phyloP scores from a whole-genome alignment of 1,284 basidiomycete genomes.

The Sutorius eximius region DNA sequence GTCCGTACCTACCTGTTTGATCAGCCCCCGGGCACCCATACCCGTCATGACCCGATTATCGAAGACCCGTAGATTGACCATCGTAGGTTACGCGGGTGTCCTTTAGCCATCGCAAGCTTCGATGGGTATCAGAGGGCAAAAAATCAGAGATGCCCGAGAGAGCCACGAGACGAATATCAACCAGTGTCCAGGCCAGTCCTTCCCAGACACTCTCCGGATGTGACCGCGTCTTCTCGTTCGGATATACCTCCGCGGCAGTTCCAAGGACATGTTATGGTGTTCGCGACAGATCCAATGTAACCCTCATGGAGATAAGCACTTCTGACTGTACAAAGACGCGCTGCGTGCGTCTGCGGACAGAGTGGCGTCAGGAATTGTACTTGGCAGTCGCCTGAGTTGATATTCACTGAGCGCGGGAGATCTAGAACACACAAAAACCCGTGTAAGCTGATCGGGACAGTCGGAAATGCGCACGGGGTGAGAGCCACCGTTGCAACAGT shows the following conservation, averaged over 20 bases:
- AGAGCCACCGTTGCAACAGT: not conserved
- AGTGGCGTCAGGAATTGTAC: not conserved
- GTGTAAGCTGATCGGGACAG: not conserved
- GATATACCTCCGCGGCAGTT: conserved; percentile 1
- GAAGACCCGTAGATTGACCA: not conserved
- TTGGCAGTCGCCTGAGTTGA: not conserved
- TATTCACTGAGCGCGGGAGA: not conserved
- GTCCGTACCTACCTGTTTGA: conserved; percentile 2
- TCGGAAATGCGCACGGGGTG: not conserved
- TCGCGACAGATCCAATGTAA: not conserved
- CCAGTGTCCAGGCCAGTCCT: not conserved
- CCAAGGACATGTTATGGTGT: not conserved
- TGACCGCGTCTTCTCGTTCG: not conserved
- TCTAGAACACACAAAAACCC: not conserved
- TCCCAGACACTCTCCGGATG: not conserved
- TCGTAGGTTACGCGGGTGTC: not conserved
- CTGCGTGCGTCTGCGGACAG: conserved; percentile 19
- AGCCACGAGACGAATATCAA: not conserved
- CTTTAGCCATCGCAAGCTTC: not conserved
- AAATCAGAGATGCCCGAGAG: not conserved
- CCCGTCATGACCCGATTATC: conserved; percentile 11
- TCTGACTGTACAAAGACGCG: not conserved
- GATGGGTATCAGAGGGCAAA: not conserved
- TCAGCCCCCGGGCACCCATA: not conserved
- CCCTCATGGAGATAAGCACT: conserved; percentile 2